Base-by-base conservation (phyloP, 1,284 basidiomycete genomes). In the Meira nashicola region DNA sequence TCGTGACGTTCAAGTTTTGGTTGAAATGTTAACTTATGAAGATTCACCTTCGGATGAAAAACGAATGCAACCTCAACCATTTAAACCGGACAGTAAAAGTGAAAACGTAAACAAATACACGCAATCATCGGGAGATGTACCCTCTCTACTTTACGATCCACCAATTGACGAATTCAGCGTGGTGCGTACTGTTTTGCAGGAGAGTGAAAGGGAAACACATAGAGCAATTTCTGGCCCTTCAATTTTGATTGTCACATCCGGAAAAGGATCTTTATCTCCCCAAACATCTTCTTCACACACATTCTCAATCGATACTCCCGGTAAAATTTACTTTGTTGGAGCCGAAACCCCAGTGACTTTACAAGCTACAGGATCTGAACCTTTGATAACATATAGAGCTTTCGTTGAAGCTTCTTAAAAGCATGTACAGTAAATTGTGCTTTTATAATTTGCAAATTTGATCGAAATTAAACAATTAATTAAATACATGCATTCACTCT, bases 111-210 rank as follows among this genome's bases (percentile, higher is more conserved):
- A 48, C 12, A 38, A 46, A 43, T 52, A 52, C 44, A n/a, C 17
- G 12, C 39, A 28, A 50, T 5, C 39, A 66, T 25, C 65, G 62
- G 21, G 37, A 60, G n/a, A 71, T 70, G 66, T 23, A 19, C 62
- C 58, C 38, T 65, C 69, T 8, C 19, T 65, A 28, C 78, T 94
- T n/a, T 98, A 95, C 80, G 86, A 96, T 76, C 95, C 95, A 9
- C 93, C 95, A 0, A 89, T 96, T 71, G 87, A 87, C 39, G 95
- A 98, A 79, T 98, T 99, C 80, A 86, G 87, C 10, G 92, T 98
- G 11, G 82, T 93, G 7, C 83, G 85, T 33, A 82, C 86, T 10
- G 81, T 82, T 41, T 75, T 95, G 6, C 70, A 74, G 0, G 81
- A 81, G 9, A 79, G 81, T 5, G n/a, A n/a, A 21, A 6, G 6